Evolutionary conservation across 805 yeast genomes (phyloP).

Genomic region (Myxozyma lipomycoides): DNA sequence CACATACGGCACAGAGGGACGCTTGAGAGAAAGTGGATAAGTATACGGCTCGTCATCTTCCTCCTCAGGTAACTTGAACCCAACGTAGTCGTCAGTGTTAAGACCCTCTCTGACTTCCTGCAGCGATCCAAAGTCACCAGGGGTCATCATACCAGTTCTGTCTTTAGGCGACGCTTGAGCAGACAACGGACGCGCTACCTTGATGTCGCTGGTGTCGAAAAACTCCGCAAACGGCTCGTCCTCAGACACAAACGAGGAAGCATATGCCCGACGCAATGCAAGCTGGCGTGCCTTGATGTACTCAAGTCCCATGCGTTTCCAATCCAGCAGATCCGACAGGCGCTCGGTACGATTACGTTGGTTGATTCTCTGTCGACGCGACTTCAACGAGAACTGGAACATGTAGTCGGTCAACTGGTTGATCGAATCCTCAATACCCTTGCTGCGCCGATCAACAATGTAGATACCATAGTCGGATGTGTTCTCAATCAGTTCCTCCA

Average conservation of each 20-base stretch:
- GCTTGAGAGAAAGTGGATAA: constrained; percentile 31
- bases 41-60: constrained; percentile 35
- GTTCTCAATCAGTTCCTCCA: constrained; percentile 95
- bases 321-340: constrained; percentile 84
- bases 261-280: constrained; percentile 89
- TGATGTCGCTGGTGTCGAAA: constrained; percentile 36
- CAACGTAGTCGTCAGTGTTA: constrained; percentile 67
- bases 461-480: constrained; percentile 95
- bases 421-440: constrained; percentile 88
- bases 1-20: constrained; percentile 3
- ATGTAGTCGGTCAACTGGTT: constrained; percentile 83
- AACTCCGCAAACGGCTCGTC: constrained; percentile 33
- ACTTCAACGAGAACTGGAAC: constrained; percentile 82
- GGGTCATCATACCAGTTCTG: constrained; percentile 77
- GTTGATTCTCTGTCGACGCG: constrained; percentile 94
- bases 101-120: constrained; percentile 78
- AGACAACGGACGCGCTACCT: constrained; percentile 84
- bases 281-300: constrained; percentile 91
- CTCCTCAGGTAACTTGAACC: constrained; percentile 42
- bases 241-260: constrained; percentile 57
- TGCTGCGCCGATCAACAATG: constrained; percentile 90
- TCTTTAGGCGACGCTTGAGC: constrained; percentile 97
- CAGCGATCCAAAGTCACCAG: constrained; percentile 95
- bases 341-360: constrained; percentile 97
- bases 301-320: constrained; percentile 98